Evolutionary conservation across 192 early-diverging fungal genomes (phyloP).

Genomic region (Physocladia obscura): DNA sequence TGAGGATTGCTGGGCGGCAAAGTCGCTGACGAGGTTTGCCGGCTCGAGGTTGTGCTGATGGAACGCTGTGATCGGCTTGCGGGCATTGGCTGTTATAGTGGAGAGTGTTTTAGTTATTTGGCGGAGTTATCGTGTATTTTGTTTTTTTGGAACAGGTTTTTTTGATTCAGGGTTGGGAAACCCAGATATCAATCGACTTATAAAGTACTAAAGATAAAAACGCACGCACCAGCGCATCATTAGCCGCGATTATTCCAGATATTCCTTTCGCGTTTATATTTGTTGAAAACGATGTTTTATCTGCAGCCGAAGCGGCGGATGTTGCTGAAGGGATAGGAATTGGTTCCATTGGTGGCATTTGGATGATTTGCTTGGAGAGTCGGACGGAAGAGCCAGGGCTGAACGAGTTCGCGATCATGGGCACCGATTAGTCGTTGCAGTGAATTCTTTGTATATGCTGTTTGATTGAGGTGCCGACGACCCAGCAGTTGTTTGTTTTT

Average conservation of each 20-base stretch:
- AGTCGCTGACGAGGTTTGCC: neutral
- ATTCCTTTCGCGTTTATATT: no score
- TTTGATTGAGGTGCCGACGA: neutral
- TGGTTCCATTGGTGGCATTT: neutral
- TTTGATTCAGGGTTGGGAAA: neutral
- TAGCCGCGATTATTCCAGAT: no score
- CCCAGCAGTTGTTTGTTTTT: neutral
- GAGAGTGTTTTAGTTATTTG: no score
- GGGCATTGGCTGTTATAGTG: no score
- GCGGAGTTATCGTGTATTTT: no score
- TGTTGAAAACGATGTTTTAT: neutral
- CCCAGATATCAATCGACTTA: neutral
- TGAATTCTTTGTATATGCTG: neutral
- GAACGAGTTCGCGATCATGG: no score
- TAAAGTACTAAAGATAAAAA: neutral
- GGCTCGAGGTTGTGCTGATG: neutral
- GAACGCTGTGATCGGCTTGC: no score
- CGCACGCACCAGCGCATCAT: neutral
- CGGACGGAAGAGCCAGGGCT: no score
- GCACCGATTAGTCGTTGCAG: neutral
- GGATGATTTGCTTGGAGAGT: no score
- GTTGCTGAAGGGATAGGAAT: neutral
- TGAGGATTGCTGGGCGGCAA: neutral
- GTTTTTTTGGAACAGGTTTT: no score
- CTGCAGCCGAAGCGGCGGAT: neutral